Evolutionary conservation across 345 rosid genomes (phyloP), one percentile per base, ranked within the genome.

Genomic region (Linum usitatissimum): DNA sequence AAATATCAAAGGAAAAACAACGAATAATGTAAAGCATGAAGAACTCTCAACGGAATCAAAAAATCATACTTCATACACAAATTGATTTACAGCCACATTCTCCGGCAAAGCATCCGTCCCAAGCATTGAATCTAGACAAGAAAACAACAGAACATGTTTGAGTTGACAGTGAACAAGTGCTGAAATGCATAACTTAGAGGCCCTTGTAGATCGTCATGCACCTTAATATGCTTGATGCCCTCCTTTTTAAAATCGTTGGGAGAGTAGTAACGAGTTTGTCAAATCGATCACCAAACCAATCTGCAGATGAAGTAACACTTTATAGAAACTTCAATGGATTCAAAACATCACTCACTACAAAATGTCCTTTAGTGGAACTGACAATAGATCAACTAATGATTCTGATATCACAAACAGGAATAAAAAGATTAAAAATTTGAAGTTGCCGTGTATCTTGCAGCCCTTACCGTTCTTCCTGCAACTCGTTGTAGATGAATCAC

Each of bases 251-350:
- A 76, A 70, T 90, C 97, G 23, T 63, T 4, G 14, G 86, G 68
- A 65, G 78, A 71, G 78, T 94, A 94, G 81, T 94, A 90, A 53
- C 95, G 95, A 31, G 77, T 94, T 94, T 55, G 99, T 94, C 81
- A 94, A 80, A 85, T 94, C 99, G 66, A 94, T 90, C 74, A 94
- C 99, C 67, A 94, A 77, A 68, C 96, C 99, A 74, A 94, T 86
- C 99, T 94, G 88, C 38, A 69, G 72, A 63, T 60, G 59, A 51
- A 54, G 61, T 18, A 14, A 64, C 2, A 42, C 49, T 9, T 42
- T 31, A 6, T 42, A 42, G 49, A 9, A 6, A 42, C 49, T 31
- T 31, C 49, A 14, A 42, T 8, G 10, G 49, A 42, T 8, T 42
- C 49, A 42, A 42, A 42, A 42, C 49, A 42, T 3, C 10, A 14